phyloP scores from a whole-genome alignment of 768 basidiomycete genomes.

The Leccinum subtestaceum region DNA sequence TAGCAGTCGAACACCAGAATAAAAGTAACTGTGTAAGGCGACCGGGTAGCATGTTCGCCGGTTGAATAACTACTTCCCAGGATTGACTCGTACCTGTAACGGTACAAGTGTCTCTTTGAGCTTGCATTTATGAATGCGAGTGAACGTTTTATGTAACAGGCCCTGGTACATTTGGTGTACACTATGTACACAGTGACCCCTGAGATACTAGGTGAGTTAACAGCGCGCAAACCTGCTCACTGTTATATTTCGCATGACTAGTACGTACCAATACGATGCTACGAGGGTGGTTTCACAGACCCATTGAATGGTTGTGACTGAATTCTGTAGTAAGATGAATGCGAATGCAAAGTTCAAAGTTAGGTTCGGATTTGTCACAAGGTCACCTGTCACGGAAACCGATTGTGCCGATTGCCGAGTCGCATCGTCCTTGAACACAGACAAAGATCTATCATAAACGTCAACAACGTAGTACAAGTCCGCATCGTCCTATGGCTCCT shows the following conservation, averaged over 20 bases:
- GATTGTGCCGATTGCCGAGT: background rate
- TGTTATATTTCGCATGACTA: background rate
- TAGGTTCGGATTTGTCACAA: background rate
- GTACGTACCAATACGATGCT: background rate
- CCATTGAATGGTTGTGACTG: background rate
- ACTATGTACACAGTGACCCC: too few species aligned
- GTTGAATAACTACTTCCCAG: background rate
- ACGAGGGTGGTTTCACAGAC: background rate
- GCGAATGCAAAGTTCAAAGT: background rate
- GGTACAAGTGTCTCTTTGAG: background rate
- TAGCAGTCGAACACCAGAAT: background rate
- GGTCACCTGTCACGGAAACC: background rate
- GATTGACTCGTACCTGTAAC: background rate
- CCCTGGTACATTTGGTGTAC: background rate
- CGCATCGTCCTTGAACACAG: background rate
- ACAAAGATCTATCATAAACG: background rate
- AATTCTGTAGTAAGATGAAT: background rate
- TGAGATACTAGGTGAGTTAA: background rate
- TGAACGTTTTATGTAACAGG: background rate
- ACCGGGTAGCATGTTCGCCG: background rate
- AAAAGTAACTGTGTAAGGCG: background rate
- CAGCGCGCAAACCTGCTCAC: background rate
- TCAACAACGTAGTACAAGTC: background rate
- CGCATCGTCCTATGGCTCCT: conserved; percentile 16
- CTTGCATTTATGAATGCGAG: background rate